These are phyloP conservation scores for Cydonia oblonga DNA, from an alignment of 331 rosid genomes.

Conservation along the genomic window DNA sequence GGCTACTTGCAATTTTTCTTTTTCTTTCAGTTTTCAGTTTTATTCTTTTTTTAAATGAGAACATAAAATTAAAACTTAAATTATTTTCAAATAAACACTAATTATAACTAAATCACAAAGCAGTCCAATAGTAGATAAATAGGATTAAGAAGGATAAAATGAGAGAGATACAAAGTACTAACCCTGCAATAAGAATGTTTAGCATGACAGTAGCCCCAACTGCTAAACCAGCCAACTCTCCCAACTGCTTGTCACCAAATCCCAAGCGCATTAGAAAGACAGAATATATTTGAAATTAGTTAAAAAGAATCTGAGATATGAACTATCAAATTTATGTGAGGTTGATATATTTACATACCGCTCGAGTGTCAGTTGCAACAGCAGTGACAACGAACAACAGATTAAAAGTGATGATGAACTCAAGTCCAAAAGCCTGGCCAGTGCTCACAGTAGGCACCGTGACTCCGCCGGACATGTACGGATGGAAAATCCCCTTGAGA, in stretches of 20 bases:
- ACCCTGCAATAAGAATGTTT: slow-evolving; percentile 90
- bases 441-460: slow-evolving; percentile 49
- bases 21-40: too few species aligned
- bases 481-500: slow-evolving; percentile 61
- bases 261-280: not conserved
- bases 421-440: slow-evolving; percentile 76
- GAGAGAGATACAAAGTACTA: not conserved
- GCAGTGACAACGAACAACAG: slow-evolving; percentile 95
- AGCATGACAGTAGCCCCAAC: slow-evolving; percentile 96
- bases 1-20: too few species aligned
- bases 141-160: not conserved
- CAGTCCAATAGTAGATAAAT: not conserved
- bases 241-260: slow-evolving; percentile 40
- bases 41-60: not conserved
- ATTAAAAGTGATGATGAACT: slow-evolving; percentile 71
- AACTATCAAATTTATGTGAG: not conserved
- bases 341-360: slow-evolving; percentile 22
- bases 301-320: not conserved
- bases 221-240: slow-evolving; percentile 92
- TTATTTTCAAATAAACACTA: not conserved
- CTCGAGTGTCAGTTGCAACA: slow-evolving; percentile 93
- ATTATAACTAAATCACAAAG: not conserved
- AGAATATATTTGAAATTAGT: not conserved
- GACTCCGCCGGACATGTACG: slow-evolving; percentile 66
- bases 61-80: not conserved